A percentile compares a stretch with the other conserved stretches of the same genome.
Evolutionary conservation across 2,329 filamentous ascomycete species (phyloP).

Genomic region (Sclerotinia spermophila): DNA sequence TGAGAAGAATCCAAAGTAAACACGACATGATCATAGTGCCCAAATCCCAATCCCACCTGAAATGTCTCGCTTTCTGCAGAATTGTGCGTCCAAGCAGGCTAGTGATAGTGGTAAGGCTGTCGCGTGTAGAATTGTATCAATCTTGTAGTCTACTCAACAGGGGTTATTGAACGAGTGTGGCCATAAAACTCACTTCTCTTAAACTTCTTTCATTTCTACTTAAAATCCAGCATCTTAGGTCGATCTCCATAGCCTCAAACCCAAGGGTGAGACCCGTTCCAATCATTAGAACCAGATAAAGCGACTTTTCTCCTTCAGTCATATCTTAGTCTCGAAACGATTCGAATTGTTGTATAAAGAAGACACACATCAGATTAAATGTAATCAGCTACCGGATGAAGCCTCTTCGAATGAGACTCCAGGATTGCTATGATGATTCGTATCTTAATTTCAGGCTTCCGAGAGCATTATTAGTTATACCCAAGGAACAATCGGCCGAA

Average conservation of each 20-base stretch:
- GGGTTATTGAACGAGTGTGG: neutral
- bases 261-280: neutral
- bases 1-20: neutral
- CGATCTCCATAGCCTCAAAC: neutral
- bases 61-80: neutral
- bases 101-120: neutral
- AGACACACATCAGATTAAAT: neutral
- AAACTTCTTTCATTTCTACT: neutral
- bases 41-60: neutral
- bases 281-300: neutral
- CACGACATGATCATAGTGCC: neutral
- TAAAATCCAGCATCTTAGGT: neutral
- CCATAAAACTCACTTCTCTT: neutral
- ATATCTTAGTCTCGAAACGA: neutral
- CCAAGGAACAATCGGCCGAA: neutral
- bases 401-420: neutral
- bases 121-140: neutral
- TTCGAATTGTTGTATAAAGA: neutral
- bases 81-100: neutral
- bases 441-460: neutral
- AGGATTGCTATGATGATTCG: neutral
- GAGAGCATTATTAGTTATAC: neutral
- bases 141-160: neutral
- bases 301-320: neutral
- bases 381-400: neutral